Conservation (phyloP, 352 stramenopile species). For the Pythium pyrilobum region DNA sequence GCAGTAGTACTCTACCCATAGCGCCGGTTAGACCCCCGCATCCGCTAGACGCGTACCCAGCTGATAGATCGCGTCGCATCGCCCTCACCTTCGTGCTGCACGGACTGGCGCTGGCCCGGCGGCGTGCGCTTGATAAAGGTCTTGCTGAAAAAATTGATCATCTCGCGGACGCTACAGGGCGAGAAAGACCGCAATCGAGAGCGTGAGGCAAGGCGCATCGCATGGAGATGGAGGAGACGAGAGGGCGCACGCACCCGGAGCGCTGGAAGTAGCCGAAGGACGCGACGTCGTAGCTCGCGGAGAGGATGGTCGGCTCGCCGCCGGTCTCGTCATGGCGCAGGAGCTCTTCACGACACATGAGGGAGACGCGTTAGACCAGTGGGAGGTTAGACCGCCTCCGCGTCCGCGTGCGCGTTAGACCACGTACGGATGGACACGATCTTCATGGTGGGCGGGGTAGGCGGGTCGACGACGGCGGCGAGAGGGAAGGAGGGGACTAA, state of each 20-base stretch:
- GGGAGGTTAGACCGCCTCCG: background rate
- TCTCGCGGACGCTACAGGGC: slow-evolving; percentile 90
- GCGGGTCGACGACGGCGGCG: background rate
- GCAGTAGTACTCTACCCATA: slow-evolving; percentile 91
- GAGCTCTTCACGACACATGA: slow-evolving; percentile 39
- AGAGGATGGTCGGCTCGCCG: slow-evolving; percentile 62
- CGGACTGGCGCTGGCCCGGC: slow-evolving; percentile 94
- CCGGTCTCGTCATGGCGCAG: slow-evolving; percentile 58
- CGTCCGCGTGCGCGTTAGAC: background rate
- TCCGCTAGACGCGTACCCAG: too few species aligned
- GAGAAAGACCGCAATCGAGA: background rate
- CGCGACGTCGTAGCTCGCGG: slow-evolving; percentile 63
- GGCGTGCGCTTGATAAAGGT: slow-evolving; percentile 98
- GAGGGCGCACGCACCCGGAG: slow-evolving; percentile 41
- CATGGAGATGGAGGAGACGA: background rate
- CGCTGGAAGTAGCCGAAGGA: slow-evolving; percentile 86
- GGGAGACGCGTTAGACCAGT: background rate
- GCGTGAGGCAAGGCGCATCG: background rate
- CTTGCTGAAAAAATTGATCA: slow-evolving; percentile 99
- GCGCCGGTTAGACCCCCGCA: background rate
- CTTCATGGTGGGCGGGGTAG: slow-evolving; percentile 46
- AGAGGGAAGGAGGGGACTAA: background rate
- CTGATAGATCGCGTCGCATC: too few species aligned
- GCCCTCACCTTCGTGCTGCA: slow-evolving; percentile 93
- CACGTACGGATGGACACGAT: slow-evolving; percentile 77